phyloP scores from a whole-genome alignment of 306 rosid species.

The Acmispon strigosus region DNA sequence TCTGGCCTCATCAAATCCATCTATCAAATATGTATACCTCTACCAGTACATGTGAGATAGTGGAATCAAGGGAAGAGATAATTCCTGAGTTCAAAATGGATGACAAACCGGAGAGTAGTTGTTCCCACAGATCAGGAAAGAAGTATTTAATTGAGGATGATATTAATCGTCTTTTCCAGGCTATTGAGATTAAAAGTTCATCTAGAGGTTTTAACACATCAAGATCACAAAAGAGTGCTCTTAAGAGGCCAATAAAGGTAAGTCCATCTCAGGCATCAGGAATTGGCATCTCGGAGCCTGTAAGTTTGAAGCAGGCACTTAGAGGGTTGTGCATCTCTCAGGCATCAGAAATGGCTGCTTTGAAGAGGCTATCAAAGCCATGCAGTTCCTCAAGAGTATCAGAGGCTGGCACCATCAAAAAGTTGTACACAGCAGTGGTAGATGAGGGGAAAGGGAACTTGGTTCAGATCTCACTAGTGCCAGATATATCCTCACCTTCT shows the following conservation, averaged over 20 bases:
- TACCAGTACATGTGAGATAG: constrained; percentile 58
- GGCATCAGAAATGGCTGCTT: constrained; percentile 99
- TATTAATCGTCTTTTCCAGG: constrained; percentile 81
- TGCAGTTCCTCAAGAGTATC: constrained; percentile 63
- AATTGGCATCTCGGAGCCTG: constrained; percentile 90
- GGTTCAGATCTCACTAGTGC: constrained; percentile 78
- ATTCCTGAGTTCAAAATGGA: constrained; percentile 36
- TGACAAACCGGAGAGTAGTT: constrained; percentile 45
- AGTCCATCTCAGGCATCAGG: constrained; percentile 69
- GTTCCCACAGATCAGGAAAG: constrained; percentile 38
- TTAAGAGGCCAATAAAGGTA: constrained; percentile 83
- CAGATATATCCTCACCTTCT: constrained; percentile 47
- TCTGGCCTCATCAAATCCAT: constrained; percentile 20
- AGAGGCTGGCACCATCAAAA: constrained; percentile 86
- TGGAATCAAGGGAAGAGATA: constrained; percentile 60
- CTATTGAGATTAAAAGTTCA: constrained; percentile 59
- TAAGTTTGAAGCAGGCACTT: constrained; percentile 95
- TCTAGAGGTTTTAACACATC: constrained; percentile 45
- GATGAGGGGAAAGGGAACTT: constrained; percentile 57
- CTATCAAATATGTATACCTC: constrained; percentile 47
- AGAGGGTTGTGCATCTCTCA: constrained; percentile 95
- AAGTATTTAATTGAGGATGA: constrained; percentile 84
- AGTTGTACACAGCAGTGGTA: constrained; percentile 70
- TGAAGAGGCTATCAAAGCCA: constrained; percentile 75
- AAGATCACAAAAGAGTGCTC: constrained; percentile 63